phyloP scores from a whole-genome alignment of 371 early-diverging fungal species.

The Mortierella sp. region DNA sequence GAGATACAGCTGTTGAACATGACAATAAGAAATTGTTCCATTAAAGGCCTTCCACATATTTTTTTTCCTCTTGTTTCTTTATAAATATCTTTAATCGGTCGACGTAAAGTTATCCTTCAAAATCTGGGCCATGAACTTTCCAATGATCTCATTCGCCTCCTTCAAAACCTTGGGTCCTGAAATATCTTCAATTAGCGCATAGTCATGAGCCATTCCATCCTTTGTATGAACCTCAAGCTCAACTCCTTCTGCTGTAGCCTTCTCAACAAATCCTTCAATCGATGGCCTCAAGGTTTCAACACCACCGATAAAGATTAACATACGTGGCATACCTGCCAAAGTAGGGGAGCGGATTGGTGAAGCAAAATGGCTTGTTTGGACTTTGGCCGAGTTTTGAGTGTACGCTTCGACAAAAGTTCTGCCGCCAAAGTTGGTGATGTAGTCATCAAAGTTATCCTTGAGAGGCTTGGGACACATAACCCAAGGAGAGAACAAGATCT shows the following conservation, averaged over 20 bases:
- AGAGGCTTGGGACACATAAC: conserved; percentile 46
- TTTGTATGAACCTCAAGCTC: conserved; percentile 26
- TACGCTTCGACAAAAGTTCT: conserved; percentile 24
- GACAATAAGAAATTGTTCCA: too few relatives aligned
- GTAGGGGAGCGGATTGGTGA: conserved; percentile 26
- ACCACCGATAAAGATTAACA: conserved; percentile 46
- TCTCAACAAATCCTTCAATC: conserved; percentile 40
- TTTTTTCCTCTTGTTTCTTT: too few relatives aligned
- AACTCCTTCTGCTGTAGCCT: conserved; percentile 43
- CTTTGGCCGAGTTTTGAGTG: conserved; percentile 30
- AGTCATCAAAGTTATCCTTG: conserved; percentile 35
- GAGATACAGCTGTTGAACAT: too few relatives aligned
- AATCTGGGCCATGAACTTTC: conserved; percentile 32
- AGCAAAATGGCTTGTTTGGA: conserved; percentile 28
- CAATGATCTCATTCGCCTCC: conserved; percentile 32
- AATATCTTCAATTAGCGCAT: conserved; percentile 34
- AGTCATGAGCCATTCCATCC: conserved; percentile 41
- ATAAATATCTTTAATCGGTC: too few relatives aligned
- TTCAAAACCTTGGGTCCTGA: conserved; percentile 21
- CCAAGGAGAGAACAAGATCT: conserved; percentile 53
- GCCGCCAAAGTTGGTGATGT: conserved; percentile 25
- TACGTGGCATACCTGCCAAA: conserved; percentile 31
- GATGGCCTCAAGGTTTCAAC: conserved; percentile 42
- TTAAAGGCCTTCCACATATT: conserved; percentile 19
- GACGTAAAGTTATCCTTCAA: too few relatives aligned